Conservation (phyloP, 169 alveolate genomes). For the Cryptosporidium meleagridis region DNA sequence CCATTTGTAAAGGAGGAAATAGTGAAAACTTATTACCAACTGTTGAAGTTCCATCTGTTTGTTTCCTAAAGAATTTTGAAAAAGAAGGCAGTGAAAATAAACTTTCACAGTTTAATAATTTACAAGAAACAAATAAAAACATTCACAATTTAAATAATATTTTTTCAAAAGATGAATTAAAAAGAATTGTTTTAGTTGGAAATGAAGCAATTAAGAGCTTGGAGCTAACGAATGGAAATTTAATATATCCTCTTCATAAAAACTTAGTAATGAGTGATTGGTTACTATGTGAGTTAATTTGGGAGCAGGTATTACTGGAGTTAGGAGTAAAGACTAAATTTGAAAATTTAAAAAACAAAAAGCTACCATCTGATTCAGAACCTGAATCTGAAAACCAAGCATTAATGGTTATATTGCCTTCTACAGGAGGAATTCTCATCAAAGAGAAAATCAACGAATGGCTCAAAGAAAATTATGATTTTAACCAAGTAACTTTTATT, state of each 20-base stretch:
- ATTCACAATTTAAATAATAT: not conserved
- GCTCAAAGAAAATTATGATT: not conserved
- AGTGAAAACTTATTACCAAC: constrained; percentile 21
- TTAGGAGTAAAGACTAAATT: not conserved
- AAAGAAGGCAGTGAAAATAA: not conserved
- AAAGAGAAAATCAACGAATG: constrained; percentile 40
- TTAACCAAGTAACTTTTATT: constrained; percentile 12
- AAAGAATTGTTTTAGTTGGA: constrained; percentile 4
- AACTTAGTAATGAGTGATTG: constrained; percentile 47
- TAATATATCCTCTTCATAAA: constrained; percentile 34
- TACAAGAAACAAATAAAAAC: not conserved
- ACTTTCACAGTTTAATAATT: not conserved
- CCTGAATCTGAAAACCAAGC: not conserved
- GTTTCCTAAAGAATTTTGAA: not conserved
- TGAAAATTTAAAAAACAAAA: not conserved
- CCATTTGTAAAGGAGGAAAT: constrained; percentile 43
- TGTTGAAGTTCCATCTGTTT: constrained; percentile 67
- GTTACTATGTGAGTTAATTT: constrained; percentile 41
- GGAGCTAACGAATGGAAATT: not conserved
- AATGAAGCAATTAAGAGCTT: constrained; percentile 39
- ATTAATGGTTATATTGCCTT: constrained; percentile 10
- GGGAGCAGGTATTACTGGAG: constrained; percentile 41
- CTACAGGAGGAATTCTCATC: constrained; percentile 53
- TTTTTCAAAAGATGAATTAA: not conserved
- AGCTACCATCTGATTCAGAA: not conserved